Evolutionary conservation across 352 stramenopile genomes (phyloP).

Genomic region (Phytopythium chamaehyphon): DNA sequence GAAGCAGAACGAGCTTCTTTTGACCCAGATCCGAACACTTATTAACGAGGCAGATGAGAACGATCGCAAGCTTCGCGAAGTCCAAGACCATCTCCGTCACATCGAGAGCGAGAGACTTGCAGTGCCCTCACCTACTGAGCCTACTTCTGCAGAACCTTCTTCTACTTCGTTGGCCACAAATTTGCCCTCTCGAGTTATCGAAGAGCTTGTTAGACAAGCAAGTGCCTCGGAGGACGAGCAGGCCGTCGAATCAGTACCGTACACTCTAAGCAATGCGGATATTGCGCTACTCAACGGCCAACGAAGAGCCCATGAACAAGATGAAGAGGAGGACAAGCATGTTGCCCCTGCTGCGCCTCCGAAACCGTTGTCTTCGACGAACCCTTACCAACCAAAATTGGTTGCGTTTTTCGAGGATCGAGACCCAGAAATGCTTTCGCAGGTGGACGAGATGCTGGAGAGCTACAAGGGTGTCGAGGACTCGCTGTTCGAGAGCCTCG

Average conservation of each 20-base stretch:
- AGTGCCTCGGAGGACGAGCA: constrained; percentile 5
- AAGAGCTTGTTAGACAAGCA: background rate
- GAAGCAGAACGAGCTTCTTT: constrained; percentile 75
- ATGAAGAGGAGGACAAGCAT: background rate
- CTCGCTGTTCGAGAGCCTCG: constrained; percentile 74
- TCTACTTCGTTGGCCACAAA: background rate
- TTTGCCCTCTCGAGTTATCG: background rate
- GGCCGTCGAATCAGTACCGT: constrained; percentile 27
- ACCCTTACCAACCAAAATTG: constrained; percentile 44
- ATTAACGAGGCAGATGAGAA: constrained; percentile 53
- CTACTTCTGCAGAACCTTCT: background rate
- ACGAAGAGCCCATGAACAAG: constrained; percentile 4
- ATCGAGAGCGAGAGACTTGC: constrained; percentile 1
- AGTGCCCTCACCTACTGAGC: too few relatives aligned
- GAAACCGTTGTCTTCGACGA: constrained; percentile 7
- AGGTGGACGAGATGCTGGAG: constrained; percentile 76
- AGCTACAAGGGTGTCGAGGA: constrained; percentile 72
- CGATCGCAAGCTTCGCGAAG: constrained; percentile 36
- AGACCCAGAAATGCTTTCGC: constrained; percentile 53
- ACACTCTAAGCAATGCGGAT: constrained; percentile 64
- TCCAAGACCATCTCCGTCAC: constrained; percentile 20
- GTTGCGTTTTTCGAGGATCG: constrained; percentile 59
- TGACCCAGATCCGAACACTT: constrained; percentile 75
- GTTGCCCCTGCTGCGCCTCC: background rate
- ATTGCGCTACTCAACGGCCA: constrained; percentile 73